Evolutionary conservation across 1,139 yeast genomes (phyloP).

Genomic region (Zygosaccharomyces sapae): DNA sequence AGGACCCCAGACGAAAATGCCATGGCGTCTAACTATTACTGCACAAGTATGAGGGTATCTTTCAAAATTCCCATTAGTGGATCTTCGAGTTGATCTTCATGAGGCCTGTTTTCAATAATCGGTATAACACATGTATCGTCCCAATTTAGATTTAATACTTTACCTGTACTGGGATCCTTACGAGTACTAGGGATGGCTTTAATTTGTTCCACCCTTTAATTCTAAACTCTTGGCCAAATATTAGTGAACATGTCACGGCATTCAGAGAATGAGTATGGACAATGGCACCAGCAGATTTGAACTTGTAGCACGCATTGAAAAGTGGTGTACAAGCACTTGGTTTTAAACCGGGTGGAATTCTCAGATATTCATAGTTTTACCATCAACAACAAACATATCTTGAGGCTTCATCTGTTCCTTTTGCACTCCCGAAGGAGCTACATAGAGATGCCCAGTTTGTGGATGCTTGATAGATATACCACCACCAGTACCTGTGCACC

Average conservation of each 20-base stretch:
- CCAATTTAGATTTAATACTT: slow-evolving; percentile 48
- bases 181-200: slow-evolving; percentile 78
- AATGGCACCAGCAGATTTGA: slow-evolving; percentile 83
- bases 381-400: slow-evolving; percentile 75
- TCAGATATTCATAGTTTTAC: slow-evolving; percentile 50
- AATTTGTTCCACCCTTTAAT: slow-evolving; percentile 86
- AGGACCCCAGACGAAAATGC: slow-evolving; percentile 96
- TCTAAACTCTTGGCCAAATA: slow-evolving; percentile 65
- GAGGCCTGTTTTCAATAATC: slow-evolving; percentile 84
- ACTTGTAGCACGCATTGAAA: slow-evolving; percentile 69
- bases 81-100: slow-evolving; percentile 79
- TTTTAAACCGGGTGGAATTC: slow-evolving; percentile 63
- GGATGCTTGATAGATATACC: slow-evolving; percentile 77
- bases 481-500: slow-evolving; percentile 98
- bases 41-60: slow-evolving; percentile 78
- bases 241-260: slow-evolving; percentile 75
- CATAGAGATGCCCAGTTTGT: slow-evolving; percentile 51
- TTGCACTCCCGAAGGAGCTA: slow-evolving; percentile 95
- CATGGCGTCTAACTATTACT: slow-evolving; percentile 86
- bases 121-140: slow-evolving; percentile 78
- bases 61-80: slow-evolving; percentile 59
- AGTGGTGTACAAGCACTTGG: slow-evolving; percentile 94
- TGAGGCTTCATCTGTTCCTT: slow-evolving; percentile 81
- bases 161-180: slow-evolving; percentile 40
- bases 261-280: slow-evolving; percentile 91